These are phyloP conservation scores for Hymenochaete sp. DNA, from an alignment of 1,284 basidiomycete genomes.

Conservation along the genomic window DNA sequence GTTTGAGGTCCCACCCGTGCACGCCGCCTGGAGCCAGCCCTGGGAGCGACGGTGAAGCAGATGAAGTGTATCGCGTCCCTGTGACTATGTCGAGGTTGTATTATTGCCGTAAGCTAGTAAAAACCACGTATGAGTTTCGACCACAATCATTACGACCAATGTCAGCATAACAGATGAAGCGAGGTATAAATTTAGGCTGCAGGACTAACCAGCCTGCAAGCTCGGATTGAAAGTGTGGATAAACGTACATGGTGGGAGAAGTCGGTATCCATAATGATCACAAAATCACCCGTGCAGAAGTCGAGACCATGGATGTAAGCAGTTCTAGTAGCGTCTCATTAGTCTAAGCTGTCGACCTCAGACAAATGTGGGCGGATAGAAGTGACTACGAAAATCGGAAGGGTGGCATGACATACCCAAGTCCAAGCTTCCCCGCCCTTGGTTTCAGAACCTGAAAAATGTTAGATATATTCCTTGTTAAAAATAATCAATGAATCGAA, in stretches of 20 bases:
- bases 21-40: slow-evolving; percentile 68
- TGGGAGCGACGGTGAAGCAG: slow-evolving; percentile 41
- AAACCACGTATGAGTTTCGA: slow-evolving; percentile 13
- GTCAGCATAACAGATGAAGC: slow-evolving; percentile 63
- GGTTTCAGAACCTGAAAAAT: slow-evolving; percentile 65
- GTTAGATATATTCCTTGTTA: not conserved
- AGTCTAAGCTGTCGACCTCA: too few species aligned
- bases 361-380: too few species aligned
- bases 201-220: too few species aligned
- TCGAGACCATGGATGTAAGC: slow-evolving; percentile 89
- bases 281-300: slow-evolving; percentile 85
- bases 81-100: slow-evolving; percentile 86
- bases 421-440: slow-evolving; percentile 79
- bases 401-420: slow-evolving; percentile 57
- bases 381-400: too few species aligned
- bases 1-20: slow-evolving; percentile 82
- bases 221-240: not conserved
- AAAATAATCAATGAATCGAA: not conserved
- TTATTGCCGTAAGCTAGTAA: slow-evolving; percentile 59
- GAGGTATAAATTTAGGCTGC: slow-evolving; percentile 85
- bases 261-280: slow-evolving; percentile 95
- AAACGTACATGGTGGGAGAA: slow-evolving; percentile 86
- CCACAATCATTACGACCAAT: slow-evolving; percentile 1
- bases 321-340: slow-evolving; percentile 64
- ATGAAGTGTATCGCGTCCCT: slow-evolving; percentile 76